These are phyloP conservation scores for Podospora tetraspora DNA, from an alignment of 495 filamentous ascomycete genomes.

Conservation along the genomic window DNA sequence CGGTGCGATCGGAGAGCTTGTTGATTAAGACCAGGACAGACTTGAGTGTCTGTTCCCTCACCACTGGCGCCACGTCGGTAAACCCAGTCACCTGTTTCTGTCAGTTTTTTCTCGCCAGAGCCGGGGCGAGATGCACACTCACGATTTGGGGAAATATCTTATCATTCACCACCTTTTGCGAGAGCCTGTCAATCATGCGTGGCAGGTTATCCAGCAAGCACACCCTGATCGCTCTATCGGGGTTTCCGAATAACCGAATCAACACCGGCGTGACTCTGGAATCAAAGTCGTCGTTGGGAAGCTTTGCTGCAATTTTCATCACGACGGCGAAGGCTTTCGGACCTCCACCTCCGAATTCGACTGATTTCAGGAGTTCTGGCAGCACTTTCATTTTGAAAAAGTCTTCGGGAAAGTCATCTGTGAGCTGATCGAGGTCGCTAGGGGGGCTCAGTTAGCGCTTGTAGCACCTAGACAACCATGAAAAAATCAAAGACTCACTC, in stretches of 20 bases:
- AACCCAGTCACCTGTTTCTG: conserved; percentile 69
- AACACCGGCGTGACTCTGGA: conserved; percentile 76
- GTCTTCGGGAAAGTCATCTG: conserved; percentile 92
- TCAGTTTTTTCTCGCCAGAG: background rate
- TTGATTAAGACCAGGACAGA: conserved; percentile 76
- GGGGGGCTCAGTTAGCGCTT: conserved; percentile 18
- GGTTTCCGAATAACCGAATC: conserved; percentile 81
- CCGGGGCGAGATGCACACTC: conserved; percentile 9
- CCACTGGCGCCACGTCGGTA: conserved; percentile 81
- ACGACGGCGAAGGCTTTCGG: conserved; percentile 84
- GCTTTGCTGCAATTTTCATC: conserved; percentile 80
- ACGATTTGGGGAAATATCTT: conserved; percentile 96
- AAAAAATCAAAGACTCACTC: conserved; percentile 50
- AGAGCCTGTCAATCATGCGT: conserved; percentile 82
- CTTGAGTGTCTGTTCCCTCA: conserved; percentile 93
- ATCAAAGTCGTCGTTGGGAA: conserved; percentile 87
- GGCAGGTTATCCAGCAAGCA: conserved; percentile 87
- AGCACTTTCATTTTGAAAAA: conserved; percentile 97
- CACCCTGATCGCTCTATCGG: conserved; percentile 86
- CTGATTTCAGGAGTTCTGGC: conserved; percentile 91
- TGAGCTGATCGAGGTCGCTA: conserved; percentile 78
- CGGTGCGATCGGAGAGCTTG: conserved; percentile 85
- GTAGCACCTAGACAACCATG: background rate
- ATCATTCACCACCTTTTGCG: conserved; percentile 88
- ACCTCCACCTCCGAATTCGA: conserved; percentile 94